Base-by-base conservation (phyloP, 345 rosid species). In the Alliaria petiolata region DNA sequence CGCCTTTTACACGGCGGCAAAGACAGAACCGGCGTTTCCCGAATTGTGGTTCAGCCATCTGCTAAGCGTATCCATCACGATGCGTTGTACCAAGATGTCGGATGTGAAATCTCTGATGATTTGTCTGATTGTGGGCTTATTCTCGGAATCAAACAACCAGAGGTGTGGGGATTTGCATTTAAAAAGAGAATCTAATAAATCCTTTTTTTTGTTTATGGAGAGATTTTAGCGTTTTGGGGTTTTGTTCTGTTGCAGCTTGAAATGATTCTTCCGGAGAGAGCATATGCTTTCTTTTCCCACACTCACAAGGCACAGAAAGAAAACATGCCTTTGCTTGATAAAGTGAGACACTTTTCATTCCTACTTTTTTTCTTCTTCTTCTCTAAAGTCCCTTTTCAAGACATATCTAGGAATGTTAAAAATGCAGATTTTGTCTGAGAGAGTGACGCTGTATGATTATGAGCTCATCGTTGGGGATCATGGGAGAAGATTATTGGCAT, bases 201-300 rank as follows among this genome's bases (percentile, higher is more conserved):
- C 17, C n/a, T 17, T 26, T 12, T 46, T 25, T 54, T 20, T 22
- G 3, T 68, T 34, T 25, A 38, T 47, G 59, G n/a, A n/a, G n/a
- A 55, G 66, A 8, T 40, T n/a, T 59, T 26, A 0, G 5, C 0
- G 3, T 25, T 38, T 22, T 38, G 26, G 40, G 15, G 5, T 9
- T 43, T 69, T 50, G 14, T 44, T 62, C 9, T 45, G 52, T 50
- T 79, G 81, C 85, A 88, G 97, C 51, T 88, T 61, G 85, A 88
- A 54, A 83, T 84, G 91, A 80, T 91, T 71, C 92, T 86, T 73
- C 91, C 88, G 3, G 85, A 87, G 53, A 85, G 92, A 80, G 95
- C 90, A 50, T 91, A 88, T 77, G 92, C 97, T 68, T 91, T 91
- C 88, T 91, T 91, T 75, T 91, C 97, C 2, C 97, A 91, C 66